Percentiles rank a stretch among this genome's conserved stretches.
Evolutionary conservation across 1,139 yeast species (phyloP).

Genomic region (Saccharomyces hybrid): DNA sequence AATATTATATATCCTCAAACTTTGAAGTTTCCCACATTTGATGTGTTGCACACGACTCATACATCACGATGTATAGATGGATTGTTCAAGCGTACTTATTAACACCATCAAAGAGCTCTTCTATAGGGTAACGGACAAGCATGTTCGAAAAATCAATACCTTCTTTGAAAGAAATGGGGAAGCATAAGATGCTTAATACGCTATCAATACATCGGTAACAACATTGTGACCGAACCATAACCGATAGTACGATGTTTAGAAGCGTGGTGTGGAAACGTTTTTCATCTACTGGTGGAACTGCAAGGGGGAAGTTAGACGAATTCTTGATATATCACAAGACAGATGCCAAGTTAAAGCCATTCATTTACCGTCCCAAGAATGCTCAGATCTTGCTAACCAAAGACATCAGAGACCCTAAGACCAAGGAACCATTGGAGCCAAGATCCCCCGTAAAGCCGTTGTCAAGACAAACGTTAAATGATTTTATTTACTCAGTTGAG

Average conservation of each 20-base stretch:
- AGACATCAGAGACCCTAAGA: constrained; percentile 43
- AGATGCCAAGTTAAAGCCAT: constrained; percentile 30
- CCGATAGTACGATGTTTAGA: background rate
- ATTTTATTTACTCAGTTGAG: constrained; percentile 29
- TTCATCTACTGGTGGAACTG: constrained; percentile 7
- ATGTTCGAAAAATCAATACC: background rate
- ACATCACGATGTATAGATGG: background rate
- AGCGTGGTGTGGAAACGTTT: constrained; percentile 6
- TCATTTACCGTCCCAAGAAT: constrained; percentile 40
- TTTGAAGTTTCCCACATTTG: background rate
- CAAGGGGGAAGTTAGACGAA: constrained; percentile 16
- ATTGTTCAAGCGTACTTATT: background rate
- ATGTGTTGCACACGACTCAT: background rate
- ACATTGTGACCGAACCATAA: background rate
- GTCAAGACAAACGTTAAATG: constrained; percentile 30
- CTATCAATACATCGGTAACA: no score
- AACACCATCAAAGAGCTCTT: background rate
- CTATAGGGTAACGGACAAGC: background rate
- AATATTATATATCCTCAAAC: background rate
- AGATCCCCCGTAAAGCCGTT: constrained; percentile 34
- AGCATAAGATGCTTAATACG: background rate
- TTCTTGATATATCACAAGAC: constrained; percentile 23
- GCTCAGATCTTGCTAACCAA: constrained; percentile 47
- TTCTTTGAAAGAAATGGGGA: background rate
- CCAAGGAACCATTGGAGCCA: constrained; percentile 37